These are phyloP conservation scores for Helicocarpus griseus DNA, from an alignment of 2,329 filamentous ascomycete genomes.

Conservation along the genomic window DNA sequence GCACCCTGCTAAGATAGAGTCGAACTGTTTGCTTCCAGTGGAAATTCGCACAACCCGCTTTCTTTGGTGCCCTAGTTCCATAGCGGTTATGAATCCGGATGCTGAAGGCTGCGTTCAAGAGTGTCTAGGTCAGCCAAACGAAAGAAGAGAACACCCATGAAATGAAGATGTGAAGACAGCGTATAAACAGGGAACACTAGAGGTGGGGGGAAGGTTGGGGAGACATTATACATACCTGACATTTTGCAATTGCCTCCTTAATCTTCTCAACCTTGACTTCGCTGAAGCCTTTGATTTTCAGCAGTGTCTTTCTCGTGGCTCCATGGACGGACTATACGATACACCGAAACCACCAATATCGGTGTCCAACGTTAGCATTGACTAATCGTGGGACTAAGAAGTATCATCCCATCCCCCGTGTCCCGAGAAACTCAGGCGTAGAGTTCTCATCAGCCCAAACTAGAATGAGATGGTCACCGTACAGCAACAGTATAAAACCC, in stretches of 20 bases:
- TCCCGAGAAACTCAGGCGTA: too few species aligned
- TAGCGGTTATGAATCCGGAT: constrained; percentile 55
- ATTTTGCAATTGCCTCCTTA: constrained; percentile 57
- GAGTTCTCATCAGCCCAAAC: too few species aligned
- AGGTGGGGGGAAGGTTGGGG: background rate
- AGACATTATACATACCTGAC: constrained; percentile 36
- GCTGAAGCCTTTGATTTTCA: constrained; percentile 61
- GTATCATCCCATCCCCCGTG: background rate
- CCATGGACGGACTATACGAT: constrained; percentile 46
- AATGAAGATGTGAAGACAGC: too few species aligned
- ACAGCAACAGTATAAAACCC: constrained; percentile 56
- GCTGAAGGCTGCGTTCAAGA: constrained; percentile 43
- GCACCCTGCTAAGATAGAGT: constrained; percentile 54
- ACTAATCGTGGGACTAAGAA: background rate
- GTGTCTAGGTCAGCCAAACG: background rate
- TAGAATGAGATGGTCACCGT: constrained; percentile 20
- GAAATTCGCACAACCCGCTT: constrained; percentile 56
- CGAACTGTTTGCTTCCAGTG: constrained; percentile 60
- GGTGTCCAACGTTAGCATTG: background rate
- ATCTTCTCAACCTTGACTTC: constrained; percentile 63
- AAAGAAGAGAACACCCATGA: background rate
- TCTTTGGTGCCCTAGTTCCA: constrained; percentile 53
- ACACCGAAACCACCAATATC: background rate
- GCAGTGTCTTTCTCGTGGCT: constrained; percentile 49
- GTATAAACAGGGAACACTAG: background rate